Conservation (phyloP, 2,329 filamentous ascomycete species). For the Fusarium sp. region DNA sequence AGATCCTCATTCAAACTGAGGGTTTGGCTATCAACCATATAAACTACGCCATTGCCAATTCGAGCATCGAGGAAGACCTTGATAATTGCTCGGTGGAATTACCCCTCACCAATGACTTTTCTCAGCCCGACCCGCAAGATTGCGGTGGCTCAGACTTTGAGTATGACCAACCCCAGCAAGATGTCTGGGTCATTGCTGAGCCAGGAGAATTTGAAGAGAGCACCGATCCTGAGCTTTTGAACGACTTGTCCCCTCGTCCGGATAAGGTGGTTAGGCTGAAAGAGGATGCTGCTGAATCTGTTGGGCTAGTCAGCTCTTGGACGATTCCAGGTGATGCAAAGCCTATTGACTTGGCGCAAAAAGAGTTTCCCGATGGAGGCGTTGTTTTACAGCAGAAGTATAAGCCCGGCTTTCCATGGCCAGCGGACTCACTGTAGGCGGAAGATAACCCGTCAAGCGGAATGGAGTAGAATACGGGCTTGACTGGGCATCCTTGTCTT, state of each 20-base stretch:
- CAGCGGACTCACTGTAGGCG: not conserved
- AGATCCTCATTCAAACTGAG: not conserved
- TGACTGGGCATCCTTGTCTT: not conserved
- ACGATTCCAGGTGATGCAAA: not conserved
- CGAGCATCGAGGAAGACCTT: not conserved
- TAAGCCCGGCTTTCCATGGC: not conserved
- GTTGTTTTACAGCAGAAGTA: not conserved
- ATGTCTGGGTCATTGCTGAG: not conserved
- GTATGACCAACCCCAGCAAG: not conserved
- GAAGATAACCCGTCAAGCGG: not conserved
- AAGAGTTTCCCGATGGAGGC: not conserved
- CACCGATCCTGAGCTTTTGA: not conserved
- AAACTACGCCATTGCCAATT: not conserved
- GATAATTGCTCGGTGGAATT: not conserved
- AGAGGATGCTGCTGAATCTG: not conserved
- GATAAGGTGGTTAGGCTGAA: not conserved
- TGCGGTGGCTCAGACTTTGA: not conserved
- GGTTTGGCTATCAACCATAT: not conserved
- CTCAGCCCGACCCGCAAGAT: not conserved
- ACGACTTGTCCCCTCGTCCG: not conserved
- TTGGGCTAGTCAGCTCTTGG: not conserved
- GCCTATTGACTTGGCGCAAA: not conserved
- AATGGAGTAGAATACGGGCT: not conserved
- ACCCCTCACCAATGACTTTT: not conserved
- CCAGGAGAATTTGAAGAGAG: not conserved